phyloP scores from a whole-genome alignment of 345 rosid species.

The Heritiera fomes region DNA sequence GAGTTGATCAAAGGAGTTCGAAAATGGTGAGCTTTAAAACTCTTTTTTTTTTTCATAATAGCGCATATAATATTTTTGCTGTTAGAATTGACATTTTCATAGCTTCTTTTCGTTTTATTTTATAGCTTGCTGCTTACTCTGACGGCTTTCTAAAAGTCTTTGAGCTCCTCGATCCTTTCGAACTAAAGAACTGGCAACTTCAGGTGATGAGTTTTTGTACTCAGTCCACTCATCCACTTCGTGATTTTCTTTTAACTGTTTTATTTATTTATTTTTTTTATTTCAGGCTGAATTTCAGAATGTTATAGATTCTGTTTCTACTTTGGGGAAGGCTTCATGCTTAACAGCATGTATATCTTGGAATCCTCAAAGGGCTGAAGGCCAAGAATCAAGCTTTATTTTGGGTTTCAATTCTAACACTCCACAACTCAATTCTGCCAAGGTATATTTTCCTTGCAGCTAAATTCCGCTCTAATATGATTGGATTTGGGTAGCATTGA shows the following conservation, averaged over 20 bases:
- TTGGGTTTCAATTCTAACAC: conserved; percentile 75
- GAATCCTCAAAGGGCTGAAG: conserved; percentile 65
- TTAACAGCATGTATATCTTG: conserved; percentile 81
- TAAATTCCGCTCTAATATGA: conserved; percentile 9
- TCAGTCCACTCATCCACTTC: neutral
- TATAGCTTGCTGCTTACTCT: conserved; percentile 73
- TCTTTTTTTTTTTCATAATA: neutral
- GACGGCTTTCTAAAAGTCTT: conserved; percentile 75
- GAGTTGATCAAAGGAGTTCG: conserved; percentile 52
- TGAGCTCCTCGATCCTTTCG: conserved; percentile 78
- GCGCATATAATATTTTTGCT: neutral
- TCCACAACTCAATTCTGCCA: conserved; percentile 71
- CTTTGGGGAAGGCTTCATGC: conserved; percentile 59
- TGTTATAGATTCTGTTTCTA: conserved; percentile 70
- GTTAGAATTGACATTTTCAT: neutral
- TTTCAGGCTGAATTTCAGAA: conserved; percentile 91
- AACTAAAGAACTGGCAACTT: conserved; percentile 87
- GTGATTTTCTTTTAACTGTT: neutral
- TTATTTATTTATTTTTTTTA: neutral
- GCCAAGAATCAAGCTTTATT: conserved; percentile 81
- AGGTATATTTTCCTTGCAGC: conserved; percentile 42
- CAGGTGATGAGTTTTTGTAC: conserved; percentile 19
- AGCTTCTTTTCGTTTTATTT: neutral
- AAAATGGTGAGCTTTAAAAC: conserved; percentile 66
- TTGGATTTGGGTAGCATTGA: neutral